Conservation (phyloP, 2,329 filamentous ascomycete genomes). For the Fusarium sp. region DNA sequence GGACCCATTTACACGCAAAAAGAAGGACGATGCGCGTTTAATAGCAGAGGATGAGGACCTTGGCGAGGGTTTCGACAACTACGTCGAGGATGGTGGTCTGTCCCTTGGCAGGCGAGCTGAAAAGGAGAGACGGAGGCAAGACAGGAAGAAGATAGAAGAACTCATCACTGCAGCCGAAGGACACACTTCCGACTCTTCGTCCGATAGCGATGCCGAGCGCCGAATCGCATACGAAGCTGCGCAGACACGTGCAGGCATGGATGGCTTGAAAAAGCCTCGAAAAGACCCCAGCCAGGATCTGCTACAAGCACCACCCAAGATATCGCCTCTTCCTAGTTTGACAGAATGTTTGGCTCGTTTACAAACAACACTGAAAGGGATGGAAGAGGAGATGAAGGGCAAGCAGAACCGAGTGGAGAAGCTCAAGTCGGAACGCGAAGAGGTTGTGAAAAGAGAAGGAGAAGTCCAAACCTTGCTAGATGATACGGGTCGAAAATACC, state of each 20-base stretch:
- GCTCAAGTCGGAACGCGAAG: slow-evolving; percentile 76
- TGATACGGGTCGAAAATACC: slow-evolving; percentile 80
- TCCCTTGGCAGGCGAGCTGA: slow-evolving; percentile 85
- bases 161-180: slow-evolving; percentile 86
- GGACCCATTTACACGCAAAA: slow-evolving; percentile 62
- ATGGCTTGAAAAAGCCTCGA: slow-evolving; percentile 71
- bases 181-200: slow-evolving; percentile 72
- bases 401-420: slow-evolving; percentile 76
- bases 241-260: slow-evolving; percentile 90
- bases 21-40: slow-evolving; percentile 80
- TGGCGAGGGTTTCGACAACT: slow-evolving; percentile 93
- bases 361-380: slow-evolving; percentile 71
- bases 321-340: slow-evolving; percentile 83
- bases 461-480: slow-evolving; percentile 87
- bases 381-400: slow-evolving; percentile 74
- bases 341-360: slow-evolving; percentile 76
- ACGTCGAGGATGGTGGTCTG: slow-evolving; percentile 86
- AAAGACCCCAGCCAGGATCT: slow-evolving; percentile 56
- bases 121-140: slow-evolving; percentile 75
- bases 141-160: slow-evolving; percentile 84
- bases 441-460: slow-evolving; percentile 78
- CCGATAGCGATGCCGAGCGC: slow-evolving; percentile 79
- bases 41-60: slow-evolving; percentile 91
- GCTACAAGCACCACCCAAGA: slow-evolving; percentile 76
- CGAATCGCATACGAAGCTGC: slow-evolving; percentile 88